Percentiles rank a stretch among this genome's conserved stretches.
Evolutionary conservation across 768 basidiomycete genomes (phyloP).

Genomic region (Boletus rufocinnamomeus): DNA sequence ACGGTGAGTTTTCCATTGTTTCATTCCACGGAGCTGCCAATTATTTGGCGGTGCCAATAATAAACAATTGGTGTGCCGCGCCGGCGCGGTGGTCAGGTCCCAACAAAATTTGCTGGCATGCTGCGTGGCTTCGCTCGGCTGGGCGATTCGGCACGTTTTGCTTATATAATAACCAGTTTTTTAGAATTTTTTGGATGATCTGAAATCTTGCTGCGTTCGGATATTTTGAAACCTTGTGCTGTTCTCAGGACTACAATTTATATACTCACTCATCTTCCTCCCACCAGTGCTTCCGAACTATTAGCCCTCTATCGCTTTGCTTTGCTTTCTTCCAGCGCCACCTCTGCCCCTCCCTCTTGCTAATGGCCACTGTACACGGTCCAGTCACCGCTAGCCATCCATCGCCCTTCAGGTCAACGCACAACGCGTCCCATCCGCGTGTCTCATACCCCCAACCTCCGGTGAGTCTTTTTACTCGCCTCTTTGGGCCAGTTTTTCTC

Average conservation of each 20-base stretch:
- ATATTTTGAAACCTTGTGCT: conserved; percentile 17
- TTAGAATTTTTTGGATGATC: conserved; percentile 11
- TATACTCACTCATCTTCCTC: conserved; percentile 22
- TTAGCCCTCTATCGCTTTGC: conserved; percentile 12
- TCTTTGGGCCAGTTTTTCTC: background rate
- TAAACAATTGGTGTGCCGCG: conserved; percentile 29
- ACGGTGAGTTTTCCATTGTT: conserved; percentile 38
- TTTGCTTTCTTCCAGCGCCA: conserved; percentile 18
- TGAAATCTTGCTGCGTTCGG: conserved; percentile 15
- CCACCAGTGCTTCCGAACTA: conserved; percentile 22
- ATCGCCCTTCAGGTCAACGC: conserved; percentile 30
- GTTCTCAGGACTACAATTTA: conserved; percentile 27
- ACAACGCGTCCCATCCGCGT: conserved; percentile 32
- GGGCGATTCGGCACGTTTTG: conserved; percentile 27
- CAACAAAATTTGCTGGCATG: conserved; percentile 20
- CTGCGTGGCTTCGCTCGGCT: conserved; percentile 26
- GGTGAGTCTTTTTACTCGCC: conserved; percentile 15
- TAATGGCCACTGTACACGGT: conserved; percentile 38
- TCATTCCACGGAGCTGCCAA: conserved; percentile 25
- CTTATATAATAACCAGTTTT: conserved; percentile 22
- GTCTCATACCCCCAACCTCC: conserved; percentile 31
- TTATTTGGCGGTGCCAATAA: conserved; percentile 33
- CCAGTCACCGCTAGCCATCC: conserved; percentile 31
- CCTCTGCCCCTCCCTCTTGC: conserved; percentile 7
- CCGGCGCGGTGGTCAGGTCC: conserved; percentile 24